Base-by-base conservation (phyloP, 2,329 filamentous ascomycete genomes). In the Ascochyta rabiei region DNA sequence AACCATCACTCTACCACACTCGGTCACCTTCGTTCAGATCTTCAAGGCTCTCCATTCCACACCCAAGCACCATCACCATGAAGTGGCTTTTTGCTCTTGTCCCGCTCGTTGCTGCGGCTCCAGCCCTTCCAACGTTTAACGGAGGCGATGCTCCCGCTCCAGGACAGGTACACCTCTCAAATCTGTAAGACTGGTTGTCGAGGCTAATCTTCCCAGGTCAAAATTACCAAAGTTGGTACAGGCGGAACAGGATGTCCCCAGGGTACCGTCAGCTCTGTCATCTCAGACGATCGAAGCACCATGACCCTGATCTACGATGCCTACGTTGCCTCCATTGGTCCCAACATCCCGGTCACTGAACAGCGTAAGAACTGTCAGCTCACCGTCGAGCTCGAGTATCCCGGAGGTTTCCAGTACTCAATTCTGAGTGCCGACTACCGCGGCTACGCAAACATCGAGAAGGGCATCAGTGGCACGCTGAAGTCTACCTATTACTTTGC, bases 401-500 rank as follows among this genome's bases (percentile, higher is more conserved):
- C 81, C 13, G 73, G 74, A 48, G 81, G 81, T 46, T 83, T 80
- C 75, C 79, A 82, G 70, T 83, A 80, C 75, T 81, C 78, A 44
- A 68, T 83, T 62, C 76, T 82, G 63, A 78, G 77, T 52, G 80
- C 80, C 61, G 77, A 81, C 59, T 83, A 82, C 74, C 80, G 81
- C 63, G 81, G 81, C 47, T 82, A 82, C 60, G 78, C 78, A 45
- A 61, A 70, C 56, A 74, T 84, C 44, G 75, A 80, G 31, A 68
- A 71, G 58, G 79, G 78, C 26, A 75, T 82, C 44, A 77, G 69
- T 5, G 81, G 80, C 43, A 76, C 75, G 18, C 76, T 81, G 61
- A 81, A 81, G 72, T 80, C 81, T 13, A 82, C 78, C 30, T 83
- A 83, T 72, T 83, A 82, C 71, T 83, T 83, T 72, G 81, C 80